A percentile compares a stretch with the other conserved stretches of the same genome.
Conservation (phyloP, 208 protist genomes). For the Acanthamoeba polyphaga region DNA sequence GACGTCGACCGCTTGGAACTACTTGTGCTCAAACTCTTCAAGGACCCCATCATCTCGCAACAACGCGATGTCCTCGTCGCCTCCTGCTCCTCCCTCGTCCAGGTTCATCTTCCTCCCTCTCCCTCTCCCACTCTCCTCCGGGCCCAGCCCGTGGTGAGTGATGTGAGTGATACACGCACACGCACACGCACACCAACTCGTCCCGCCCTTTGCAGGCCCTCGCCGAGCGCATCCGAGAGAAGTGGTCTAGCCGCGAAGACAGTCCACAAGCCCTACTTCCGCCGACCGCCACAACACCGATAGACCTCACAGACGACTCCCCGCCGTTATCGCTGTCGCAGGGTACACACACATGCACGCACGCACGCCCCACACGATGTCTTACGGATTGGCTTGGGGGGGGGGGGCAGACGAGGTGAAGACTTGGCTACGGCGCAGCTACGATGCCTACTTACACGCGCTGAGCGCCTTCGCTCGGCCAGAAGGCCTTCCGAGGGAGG, state of each 20-base stretch:
- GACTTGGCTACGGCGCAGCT: neutral
- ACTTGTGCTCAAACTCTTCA: neutral
- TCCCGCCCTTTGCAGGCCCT: neutral
- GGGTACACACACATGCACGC: neutral
- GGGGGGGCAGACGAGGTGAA: neutral
- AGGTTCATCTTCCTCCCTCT: neutral
- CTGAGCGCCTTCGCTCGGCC: neutral
- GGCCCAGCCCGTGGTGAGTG: too few species aligned
- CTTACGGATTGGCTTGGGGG: neutral
- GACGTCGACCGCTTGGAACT: slow-evolving; percentile 24
- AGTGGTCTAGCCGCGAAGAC: neutral
- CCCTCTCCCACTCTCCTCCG: neutral
- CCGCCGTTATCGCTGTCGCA: neutral
- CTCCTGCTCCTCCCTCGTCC: neutral
- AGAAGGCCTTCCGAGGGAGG: neutral
- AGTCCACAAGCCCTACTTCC: too few species aligned
- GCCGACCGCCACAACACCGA: too few species aligned
- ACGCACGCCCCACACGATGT: neutral
- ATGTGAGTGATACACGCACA: neutral
- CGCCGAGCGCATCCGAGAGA: neutral
- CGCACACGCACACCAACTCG: too few species aligned
- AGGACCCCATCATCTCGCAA: neutral
- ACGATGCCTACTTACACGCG: neutral
- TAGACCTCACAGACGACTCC: neutral
- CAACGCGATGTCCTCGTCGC: neutral